Evolutionary conservation across 2,329 filamentous ascomycete genomes (phyloP), one percentile per base, ranked within the genome.

Genomic region (Orbilia blumenaviensis): DNA sequence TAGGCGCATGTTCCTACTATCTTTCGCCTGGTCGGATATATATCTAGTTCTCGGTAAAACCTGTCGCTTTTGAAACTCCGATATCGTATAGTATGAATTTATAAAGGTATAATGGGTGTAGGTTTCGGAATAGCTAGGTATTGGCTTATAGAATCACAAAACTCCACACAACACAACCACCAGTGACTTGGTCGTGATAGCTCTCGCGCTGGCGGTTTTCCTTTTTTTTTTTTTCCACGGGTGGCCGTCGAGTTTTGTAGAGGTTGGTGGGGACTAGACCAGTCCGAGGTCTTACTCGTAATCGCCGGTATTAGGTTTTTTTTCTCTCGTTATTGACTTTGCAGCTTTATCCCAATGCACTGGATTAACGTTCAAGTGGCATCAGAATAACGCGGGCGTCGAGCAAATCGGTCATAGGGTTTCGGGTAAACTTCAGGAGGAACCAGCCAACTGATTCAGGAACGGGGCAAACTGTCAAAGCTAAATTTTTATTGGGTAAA

Each of bases 381-480:
- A n/a, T n/a, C n/a, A n/a, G n/a, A n/a, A n/a, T n/a, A n/a, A n/a
- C n/a, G 14, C 36, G 36, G n/a, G 23, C 10, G 23, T 36, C 27
- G 48, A 52, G 23, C 12, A 64, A 54, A 54, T 44, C 52, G 60
- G 38, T 54, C 16, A 50, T 32, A 56, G 46, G 41, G 56, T 68
- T 75, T 64, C 63, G 56, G 58, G 52, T 69, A 69, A 66, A 44
- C 58, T 76, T 76, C 72, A 76, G 72, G 29, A 66, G 72, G 72
- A 68, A 52, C 72, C 72, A 54, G 72, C 72, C 72, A 61, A 68
- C 72, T 69, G 72, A 75, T 68, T 63, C 54, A 75, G 56, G 71
- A 61, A 75, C 34, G 38, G 46, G 46, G 29, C 25, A 50, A 73
- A 27, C 36, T 41, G 36, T 61, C 18, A 58, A 62, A 74, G 54